A percentile compares a stretch with the other conserved stretches of the same genome.
These are phyloP conservation scores for Secale cereale DNA, from an alignment of 176 grass and related monocot genomes.

Conservation along the genomic window DNA sequence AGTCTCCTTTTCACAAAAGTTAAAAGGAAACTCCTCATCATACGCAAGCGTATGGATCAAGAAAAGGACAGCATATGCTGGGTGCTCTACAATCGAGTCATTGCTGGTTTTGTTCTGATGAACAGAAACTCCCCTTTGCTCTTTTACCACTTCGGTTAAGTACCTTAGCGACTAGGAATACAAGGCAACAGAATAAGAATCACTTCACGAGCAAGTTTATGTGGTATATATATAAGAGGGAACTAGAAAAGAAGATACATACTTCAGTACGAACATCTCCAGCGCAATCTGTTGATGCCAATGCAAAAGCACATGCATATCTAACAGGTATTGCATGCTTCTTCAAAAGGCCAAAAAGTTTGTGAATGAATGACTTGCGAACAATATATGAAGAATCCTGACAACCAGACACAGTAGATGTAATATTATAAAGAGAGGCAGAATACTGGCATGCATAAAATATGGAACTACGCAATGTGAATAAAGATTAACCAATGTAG, in stretches of 20 bases:
- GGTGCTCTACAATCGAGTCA: conserved; percentile 53
- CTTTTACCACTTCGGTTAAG: conserved; percentile 71
- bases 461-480: background rate
- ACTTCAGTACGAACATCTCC: conserved; percentile 76
- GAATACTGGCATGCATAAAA: conserved; percentile 23
- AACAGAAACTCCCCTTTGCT: conserved; percentile 42
- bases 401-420: conserved; percentile 13
- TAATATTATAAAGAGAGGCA: conserved; percentile 3
- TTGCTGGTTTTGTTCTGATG: conserved; percentile 40
- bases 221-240: background rate
- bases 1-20: conserved; percentile 47
- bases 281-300: conserved; percentile 67
- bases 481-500: conserved; percentile 11
- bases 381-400: conserved; percentile 81
- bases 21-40: conserved; percentile 48
- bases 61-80: conserved; percentile 85
- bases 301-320: conserved; percentile 93
- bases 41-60: conserved; percentile 74
- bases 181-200: conserved; percentile 19
- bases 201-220: conserved; percentile 11
- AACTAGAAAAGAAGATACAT: conserved; percentile 30
- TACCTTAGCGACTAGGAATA: conserved; percentile 52
- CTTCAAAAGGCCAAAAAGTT: conserved; percentile 70
- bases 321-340: conserved; percentile 58
- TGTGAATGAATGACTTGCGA: conserved; percentile 64